phyloP scores from a whole-genome alignment of 164 flowering plant species.

The grape (Vitis vinifera) region DNA sequence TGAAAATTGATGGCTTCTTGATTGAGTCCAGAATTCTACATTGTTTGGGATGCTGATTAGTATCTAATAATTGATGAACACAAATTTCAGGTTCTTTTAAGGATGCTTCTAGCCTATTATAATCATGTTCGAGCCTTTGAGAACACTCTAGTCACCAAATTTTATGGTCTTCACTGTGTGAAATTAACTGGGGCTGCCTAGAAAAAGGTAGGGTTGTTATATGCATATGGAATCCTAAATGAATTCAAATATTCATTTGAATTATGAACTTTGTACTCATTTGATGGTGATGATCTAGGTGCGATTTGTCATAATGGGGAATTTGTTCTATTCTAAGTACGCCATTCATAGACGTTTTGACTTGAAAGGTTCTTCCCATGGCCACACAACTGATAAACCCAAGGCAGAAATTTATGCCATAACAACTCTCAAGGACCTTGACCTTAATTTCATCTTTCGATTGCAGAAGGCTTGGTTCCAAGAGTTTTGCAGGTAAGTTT shows the following conservation, averaged over 20 bases:
- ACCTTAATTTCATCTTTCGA: slow-evolving; percentile 49
- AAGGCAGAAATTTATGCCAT: slow-evolving; percentile 50
- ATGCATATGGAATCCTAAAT: not conserved
- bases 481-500: slow-evolving; percentile 46
- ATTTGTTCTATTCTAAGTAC: slow-evolving; percentile 50
- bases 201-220: slow-evolving; percentile 58
- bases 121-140: slow-evolving; percentile 82
- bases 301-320: slow-evolving; percentile 68
- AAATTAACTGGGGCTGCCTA: slow-evolving; percentile 71
- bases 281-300: slow-evolving; percentile 27
- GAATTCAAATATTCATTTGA: not conserved
- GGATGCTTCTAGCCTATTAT: slow-evolving; percentile 91
- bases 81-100: slow-evolving; percentile 56
- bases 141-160: slow-evolving; percentile 80
- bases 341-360: slow-evolving; percentile 58
- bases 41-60: too few relatives aligned
- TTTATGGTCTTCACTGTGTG: slow-evolving; percentile 89
- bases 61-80: too few relatives aligned
- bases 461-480: slow-evolving; percentile 49
- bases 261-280: not conserved
- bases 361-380: slow-evolving; percentile 64
- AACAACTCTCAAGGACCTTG: slow-evolving; percentile 65
- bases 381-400: slow-evolving; percentile 48
- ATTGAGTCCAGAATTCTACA: too few relatives aligned
- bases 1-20: too few relatives aligned